phyloP scores from a whole-genome alignment of 371 early-diverging fungal species.

The Chytridium lagenaria region DNA sequence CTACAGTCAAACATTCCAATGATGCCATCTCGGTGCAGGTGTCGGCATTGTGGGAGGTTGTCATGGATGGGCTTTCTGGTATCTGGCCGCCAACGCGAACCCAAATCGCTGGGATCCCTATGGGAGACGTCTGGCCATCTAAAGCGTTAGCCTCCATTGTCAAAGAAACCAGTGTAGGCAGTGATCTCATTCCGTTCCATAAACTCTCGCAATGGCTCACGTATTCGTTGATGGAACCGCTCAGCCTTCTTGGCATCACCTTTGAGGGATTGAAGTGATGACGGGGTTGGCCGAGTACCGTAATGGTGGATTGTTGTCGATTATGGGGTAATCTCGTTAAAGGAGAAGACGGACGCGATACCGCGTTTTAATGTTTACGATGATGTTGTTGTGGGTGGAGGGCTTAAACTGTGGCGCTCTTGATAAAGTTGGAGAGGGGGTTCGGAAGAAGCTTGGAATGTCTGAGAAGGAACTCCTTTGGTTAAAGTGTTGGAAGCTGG shows the following conservation, averaged over 20 bases:
- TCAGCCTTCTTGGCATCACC: slow-evolving; percentile 62
- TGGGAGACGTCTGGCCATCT: slow-evolving; percentile 94
- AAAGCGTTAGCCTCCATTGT: slow-evolving; percentile 38
- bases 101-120: slow-evolving; percentile 68
- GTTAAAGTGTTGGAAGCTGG: slow-evolving; percentile 92
- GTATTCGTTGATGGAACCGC: slow-evolving; percentile 86
- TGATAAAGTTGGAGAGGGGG: slow-evolving; percentile 72
- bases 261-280: slow-evolving; percentile 69
- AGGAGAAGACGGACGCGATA: slow-evolving; percentile 43
- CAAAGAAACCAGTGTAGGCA: not conserved
- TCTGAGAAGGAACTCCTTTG: slow-evolving; percentile 65
- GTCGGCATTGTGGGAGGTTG: slow-evolving; percentile 75
- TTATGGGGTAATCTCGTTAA: slow-evolving; percentile 65
- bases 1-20: not conserved
- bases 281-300: slow-evolving; percentile 93
- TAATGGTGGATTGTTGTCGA: slow-evolving; percentile 85
- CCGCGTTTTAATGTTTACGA: slow-evolving; percentile 82
- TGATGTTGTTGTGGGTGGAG: slow-evolving; percentile 93
- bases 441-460: slow-evolving; percentile 67
- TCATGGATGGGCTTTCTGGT: slow-evolving; percentile 74
- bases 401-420: slow-evolving; percentile 85
- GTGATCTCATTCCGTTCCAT: slow-evolving; percentile 78
- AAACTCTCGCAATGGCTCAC: slow-evolving; percentile 95
- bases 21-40: slow-evolving; percentile 56
- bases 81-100: slow-evolving; percentile 84